These are phyloP conservation scores for Serpula lacrymans DNA, from an alignment of 768 basidiomycete species.

Conservation along the genomic window DNA sequence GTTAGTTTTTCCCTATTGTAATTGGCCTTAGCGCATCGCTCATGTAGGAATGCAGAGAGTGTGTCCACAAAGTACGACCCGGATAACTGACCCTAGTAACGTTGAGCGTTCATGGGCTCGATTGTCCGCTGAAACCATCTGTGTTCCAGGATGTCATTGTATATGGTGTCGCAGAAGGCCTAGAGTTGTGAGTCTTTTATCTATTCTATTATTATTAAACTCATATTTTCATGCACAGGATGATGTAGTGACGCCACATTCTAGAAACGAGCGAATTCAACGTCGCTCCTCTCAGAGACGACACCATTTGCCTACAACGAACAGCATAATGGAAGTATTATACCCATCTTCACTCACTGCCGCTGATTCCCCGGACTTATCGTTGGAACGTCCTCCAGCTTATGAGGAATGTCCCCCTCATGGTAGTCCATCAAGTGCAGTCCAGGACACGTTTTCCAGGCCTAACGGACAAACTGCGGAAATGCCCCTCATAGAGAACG, in stretches of 20 bases:
- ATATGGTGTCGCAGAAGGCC: slow-evolving; percentile 4
- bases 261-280: background rate
- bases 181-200: slow-evolving; percentile 4
- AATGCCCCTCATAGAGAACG: too few relatives aligned
- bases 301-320: slow-evolving; percentile 14
- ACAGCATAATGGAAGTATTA: slow-evolving; percentile 21
- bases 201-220: background rate
- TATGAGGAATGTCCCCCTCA: slow-evolving; percentile 8
- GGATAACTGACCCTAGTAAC: background rate
- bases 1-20: too few relatives aligned
- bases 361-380: slow-evolving; percentile 1
- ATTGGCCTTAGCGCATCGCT: too few relatives aligned
- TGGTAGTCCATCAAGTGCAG: too few relatives aligned
- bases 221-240: slow-evolving; percentile 14
- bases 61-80: too few relatives aligned
- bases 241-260: background rate
- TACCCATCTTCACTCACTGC: slow-evolving; percentile 19
- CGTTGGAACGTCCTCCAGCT: slow-evolving; percentile 16
- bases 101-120: slow-evolving; percentile 9
- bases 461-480: too few relatives aligned
- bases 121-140: slow-evolving; percentile 7
- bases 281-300: background rate
- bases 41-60: too few relatives aligned
- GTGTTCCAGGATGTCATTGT: slow-evolving; percentile 7
- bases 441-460: slow-evolving; percentile 1